These are phyloP conservation scores for Speleostelium caveatum DNA, from an alignment of 78 protist species.

Conservation along the genomic window DNA sequence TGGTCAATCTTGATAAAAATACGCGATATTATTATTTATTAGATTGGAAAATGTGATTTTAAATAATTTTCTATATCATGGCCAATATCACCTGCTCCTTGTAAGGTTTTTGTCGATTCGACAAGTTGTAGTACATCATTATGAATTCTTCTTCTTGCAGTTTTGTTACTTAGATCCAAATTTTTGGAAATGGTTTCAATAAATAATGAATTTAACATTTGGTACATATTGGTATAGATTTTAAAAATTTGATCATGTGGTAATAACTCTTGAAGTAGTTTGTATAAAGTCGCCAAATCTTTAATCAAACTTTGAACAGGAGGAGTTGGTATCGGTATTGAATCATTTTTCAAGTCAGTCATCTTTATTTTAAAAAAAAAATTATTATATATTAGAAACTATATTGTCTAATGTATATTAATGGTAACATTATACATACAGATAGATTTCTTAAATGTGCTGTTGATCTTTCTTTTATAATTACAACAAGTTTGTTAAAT, in stretches of 20 bases:
- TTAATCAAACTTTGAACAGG: constrained; percentile 33
- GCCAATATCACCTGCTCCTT: constrained; percentile 59
- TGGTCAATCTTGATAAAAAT: no score
- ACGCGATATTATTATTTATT: constrained; percentile 5
- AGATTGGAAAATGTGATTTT: constrained; percentile 32
- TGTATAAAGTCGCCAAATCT: constrained; percentile 42
- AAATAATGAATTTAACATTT: constrained; percentile 38
- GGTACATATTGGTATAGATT: constrained; percentile 47
- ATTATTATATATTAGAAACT: no score
- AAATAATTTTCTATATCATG: constrained; percentile 54
- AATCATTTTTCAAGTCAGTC: constrained; percentile 47
- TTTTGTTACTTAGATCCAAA: background rate
- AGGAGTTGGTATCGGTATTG: constrained; percentile 74
- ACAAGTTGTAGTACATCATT: constrained; percentile 52
- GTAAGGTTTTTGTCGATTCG: constrained; percentile 20
- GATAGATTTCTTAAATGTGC: constrained; percentile 15
- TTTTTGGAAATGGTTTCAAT: constrained; percentile 17
- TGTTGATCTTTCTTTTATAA: constrained; percentile 38
- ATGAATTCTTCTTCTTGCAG: constrained; percentile 56
- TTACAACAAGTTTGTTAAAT: constrained; percentile 33
- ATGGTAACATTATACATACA: no score
- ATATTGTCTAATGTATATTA: no score
- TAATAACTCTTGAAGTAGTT: constrained; percentile 6
- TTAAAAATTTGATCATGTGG: constrained; percentile 68
- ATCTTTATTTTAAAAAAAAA: no score